phyloP scores from a whole-genome alignment of 2,329 filamentous ascomycete genomes.

The Dryadomyces quercivorus region DNA sequence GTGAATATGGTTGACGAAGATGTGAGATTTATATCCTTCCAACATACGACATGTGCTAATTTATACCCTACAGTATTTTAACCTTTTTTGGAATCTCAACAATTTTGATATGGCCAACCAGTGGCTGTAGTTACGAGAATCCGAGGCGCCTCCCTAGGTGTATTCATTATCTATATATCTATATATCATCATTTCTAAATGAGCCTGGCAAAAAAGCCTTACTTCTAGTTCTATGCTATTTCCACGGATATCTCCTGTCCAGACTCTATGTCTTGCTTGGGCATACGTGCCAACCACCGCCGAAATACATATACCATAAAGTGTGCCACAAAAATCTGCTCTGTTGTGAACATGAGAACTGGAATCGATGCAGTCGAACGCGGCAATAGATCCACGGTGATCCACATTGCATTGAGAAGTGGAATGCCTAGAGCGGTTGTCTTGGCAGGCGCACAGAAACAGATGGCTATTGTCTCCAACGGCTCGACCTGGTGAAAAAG shows the following conservation, averaged over 20 bases:
- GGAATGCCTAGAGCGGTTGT: constrained; percentile 60
- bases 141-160: not conserved
- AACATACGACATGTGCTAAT: not conserved
- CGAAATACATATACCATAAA: constrained; percentile 31
- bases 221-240: too few relatives aligned
- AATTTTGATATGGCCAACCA: not conserved
- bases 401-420: constrained; percentile 56
- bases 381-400: constrained; percentile 30
- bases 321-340: constrained; percentile 21
- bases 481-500: constrained; percentile 32
- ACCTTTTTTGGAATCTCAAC: not conserved
- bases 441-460: constrained; percentile 63
- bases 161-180: too few relatives aligned
- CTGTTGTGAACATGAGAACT: constrained; percentile 6
- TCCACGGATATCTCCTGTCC: not conserved
- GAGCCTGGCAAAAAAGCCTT: too few relatives aligned
- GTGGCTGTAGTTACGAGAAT: not conserved
- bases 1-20: not conserved
- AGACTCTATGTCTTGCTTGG: not conserved
- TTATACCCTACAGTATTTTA: not conserved
- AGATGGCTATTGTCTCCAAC: constrained; percentile 41
- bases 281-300: not conserved
- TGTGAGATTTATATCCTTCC: not conserved
- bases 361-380: constrained; percentile 49
- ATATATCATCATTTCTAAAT: too few relatives aligned